Conservation (phyloP, 2,329 filamentous ascomycete species). For the Alternaria gaisen region DNA sequence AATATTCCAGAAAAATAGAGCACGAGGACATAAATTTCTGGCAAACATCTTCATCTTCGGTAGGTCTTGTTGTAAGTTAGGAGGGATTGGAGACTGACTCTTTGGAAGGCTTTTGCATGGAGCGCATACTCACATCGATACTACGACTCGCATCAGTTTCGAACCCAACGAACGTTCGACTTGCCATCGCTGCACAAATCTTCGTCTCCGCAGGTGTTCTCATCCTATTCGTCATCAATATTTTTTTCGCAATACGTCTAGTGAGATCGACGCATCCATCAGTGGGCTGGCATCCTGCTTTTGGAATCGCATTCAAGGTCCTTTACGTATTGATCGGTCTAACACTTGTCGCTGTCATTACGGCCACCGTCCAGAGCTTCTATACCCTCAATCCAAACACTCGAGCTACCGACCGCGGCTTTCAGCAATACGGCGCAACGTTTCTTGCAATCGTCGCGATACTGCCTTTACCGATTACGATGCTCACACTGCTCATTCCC, state of each 20-base stretch:
- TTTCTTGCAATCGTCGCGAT: conserved; percentile 72
- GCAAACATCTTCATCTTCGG: conserved; percentile 53
- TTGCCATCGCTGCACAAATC: conserved; percentile 69
- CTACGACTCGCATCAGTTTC: conserved; percentile 48
- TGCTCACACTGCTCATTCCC: conserved; percentile 58
- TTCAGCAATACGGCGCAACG: conserved; percentile 70
- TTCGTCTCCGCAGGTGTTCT: conserved; percentile 78
- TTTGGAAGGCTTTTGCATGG: conserved; percentile 53
- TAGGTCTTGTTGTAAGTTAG: conserved; percentile 22
- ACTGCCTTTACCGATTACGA: conserved; percentile 68
- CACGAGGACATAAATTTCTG: conserved; percentile 54
- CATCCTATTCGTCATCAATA: conserved; percentile 78
- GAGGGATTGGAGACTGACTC: not conserved
- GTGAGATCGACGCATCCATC: conserved; percentile 75
- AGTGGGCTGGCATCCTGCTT: conserved; percentile 71
- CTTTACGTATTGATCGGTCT: conserved; percentile 67
- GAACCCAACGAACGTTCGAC: conserved; percentile 51
- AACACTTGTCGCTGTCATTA: conserved; percentile 72
- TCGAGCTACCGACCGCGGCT: conserved; percentile 63
- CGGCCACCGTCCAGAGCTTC: conserved; percentile 69
- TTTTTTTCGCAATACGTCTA: conserved; percentile 79
- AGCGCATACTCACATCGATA: conserved; percentile 52
- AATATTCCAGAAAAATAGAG: conserved; percentile 52
- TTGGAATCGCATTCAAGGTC: conserved; percentile 63
- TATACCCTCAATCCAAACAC: conserved; percentile 68